Evolutionary conservation across 139 green algal genomes (phyloP), one percentile per base, ranked within the genome.

Genomic region (Mychonastes homosphaera): DNA sequence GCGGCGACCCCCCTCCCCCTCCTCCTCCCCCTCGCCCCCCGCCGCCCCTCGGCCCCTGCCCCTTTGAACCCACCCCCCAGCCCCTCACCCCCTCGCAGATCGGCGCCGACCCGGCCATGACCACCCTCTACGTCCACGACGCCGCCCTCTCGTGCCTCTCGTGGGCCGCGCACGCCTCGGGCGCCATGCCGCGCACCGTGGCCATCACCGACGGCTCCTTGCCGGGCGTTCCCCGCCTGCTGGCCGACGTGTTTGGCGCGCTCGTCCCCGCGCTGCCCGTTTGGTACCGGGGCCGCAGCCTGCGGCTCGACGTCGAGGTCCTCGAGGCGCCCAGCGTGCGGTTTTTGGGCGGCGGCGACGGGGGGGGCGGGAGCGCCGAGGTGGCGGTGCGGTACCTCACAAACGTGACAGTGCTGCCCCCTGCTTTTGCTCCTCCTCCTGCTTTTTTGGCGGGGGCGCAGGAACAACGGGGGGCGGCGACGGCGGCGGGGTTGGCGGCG

Each of bases 121-220:
- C 64, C 38, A 63, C 50, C 33, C 6, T 53, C 19, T 67, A 62
- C 40, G 6, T 67, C 30, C 59, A 72, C n/a, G 50, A 67, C 26
- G 41, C 50, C 0, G 56, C 67, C 10, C 50, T 51, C 33, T 60
- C 66, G 26, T 72, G 65, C 65, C 49, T 72, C 16, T 30, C 63
- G 1, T 72, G 57, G 57, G 65, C 47, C 3, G 36, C 67, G 23
- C 60, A 49, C 57, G 24, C 33, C 21, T 18, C 46, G 10, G 57
- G 48, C 0, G 40, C 46, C 24, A 41, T 72, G 21, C 49, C 58
- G 4, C 21, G 27, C 15, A 53, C 50, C 5, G 50, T 72, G 32
- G 33, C 57, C 32, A n/a, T n/a, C n/a, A n/a, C n/a, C n/a, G 65
- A 72, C 21, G 65, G 65, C 4, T 48, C 58, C 30, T 40, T 72